Evolutionary conservation across 129 eudicot species (phyloP).

Genomic region (Deinandra increscens): DNA sequence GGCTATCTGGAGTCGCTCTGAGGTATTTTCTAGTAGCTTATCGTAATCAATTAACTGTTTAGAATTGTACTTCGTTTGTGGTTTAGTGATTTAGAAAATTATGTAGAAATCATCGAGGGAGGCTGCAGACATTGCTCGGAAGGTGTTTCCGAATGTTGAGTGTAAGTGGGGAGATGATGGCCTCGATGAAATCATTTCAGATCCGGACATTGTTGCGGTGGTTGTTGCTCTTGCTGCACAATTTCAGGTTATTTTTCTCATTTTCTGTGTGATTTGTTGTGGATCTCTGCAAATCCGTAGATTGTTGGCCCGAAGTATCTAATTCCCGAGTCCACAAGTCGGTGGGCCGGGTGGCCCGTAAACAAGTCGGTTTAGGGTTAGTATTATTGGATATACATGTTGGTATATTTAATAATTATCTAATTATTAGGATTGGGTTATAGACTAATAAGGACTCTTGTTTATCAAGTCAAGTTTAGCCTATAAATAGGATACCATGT

Average conservation of each 20-base stretch:
- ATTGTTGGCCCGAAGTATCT: no score
- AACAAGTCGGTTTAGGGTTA: no score
- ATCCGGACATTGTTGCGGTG: conserved; percentile 55
- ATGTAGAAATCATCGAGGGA: conserved; percentile 45
- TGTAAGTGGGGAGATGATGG: conserved; percentile 86
- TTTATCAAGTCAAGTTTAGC: no score
- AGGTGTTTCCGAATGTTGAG: conserved; percentile 62
- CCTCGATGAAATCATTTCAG: conserved; percentile 62
- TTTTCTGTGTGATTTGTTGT: conserved; percentile 10
- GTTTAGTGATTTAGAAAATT: not conserved
- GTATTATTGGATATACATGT: no score
- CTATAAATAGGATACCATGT: no score
- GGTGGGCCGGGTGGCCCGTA: no score
- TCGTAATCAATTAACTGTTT: not conserved
- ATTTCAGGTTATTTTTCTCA: conserved; percentile 51
- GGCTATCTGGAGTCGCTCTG: conserved; percentile 87
- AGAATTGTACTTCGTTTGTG: not conserved
- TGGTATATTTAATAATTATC: no score
- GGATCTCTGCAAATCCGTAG: not conserved
- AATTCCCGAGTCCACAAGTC: no score
- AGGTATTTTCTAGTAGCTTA: conserved; percentile 35
- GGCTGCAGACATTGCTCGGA: conserved; percentile 70
- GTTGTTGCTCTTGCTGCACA: conserved; percentile 89
- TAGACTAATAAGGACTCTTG: no score
- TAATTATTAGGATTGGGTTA: no score